Evolutionary conservation across 768 basidiomycete species (phyloP), one percentile per base, ranked within the genome.

Genomic region (Boletellus emodensis): DNA sequence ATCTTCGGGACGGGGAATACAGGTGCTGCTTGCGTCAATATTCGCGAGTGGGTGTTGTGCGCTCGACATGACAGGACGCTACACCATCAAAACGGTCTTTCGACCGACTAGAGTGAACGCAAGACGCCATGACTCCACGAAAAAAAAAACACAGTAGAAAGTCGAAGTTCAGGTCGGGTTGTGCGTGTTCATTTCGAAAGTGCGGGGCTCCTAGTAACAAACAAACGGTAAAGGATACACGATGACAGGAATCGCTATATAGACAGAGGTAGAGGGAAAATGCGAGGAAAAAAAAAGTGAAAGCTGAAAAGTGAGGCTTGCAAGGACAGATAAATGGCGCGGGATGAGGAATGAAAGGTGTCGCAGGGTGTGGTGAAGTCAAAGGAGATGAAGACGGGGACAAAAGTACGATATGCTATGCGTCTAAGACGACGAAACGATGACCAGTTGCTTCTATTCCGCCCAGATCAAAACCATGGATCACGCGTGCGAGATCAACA

Each of bases 341-440:
- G 11, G 33, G 26, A 37, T 9, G 32, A 26, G 13, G 36, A 3
- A 20, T 8, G 33, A 14, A 37, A 42, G 44, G 61, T 60, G 49
- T 61, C 60, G 52, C 61, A 45, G 24, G 22, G 34, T 39, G 40
- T 20, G 22, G 22, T 20, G 22, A 15, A 10, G 22, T 18, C 20
- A 18, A 43, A 43, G 11, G 13, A 34, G 14, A 26, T n/a, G 14
- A 11, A 17, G 7, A 15, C 20, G 15, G 3, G 17, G 6, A 32
- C 5, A n/a, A 28, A 39, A 32, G 33, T 20, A 30, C 35, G 57
- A 46, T 63, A 56, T 51, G 54, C 58, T 57, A 61, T 56, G 59
- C 22, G 48, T 42, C 39, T 26, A 30, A 41, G 39, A 41, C 42
- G 18, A 54, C 11, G 8, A 41, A 41, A 28, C 15, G 3, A 40